Conservation (phyloP, 306 rosid species). For the Calophaca sinica region DNA sequence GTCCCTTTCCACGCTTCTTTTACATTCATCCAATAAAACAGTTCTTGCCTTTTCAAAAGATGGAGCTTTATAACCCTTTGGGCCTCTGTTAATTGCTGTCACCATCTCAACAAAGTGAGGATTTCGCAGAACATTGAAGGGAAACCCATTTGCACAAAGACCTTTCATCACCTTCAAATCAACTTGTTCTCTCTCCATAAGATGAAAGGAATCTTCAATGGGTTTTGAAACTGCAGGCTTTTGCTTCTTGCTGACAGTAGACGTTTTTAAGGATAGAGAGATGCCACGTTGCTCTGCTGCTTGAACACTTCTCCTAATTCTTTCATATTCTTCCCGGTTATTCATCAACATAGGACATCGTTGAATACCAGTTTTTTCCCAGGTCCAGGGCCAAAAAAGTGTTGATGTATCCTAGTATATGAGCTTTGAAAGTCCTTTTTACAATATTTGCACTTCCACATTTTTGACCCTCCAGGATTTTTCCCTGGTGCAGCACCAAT, state of each 20-base stretch:
- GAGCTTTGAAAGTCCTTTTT: no score
- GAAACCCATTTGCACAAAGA: background rate
- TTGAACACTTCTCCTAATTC: background rate
- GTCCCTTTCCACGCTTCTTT: background rate
- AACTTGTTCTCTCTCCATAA: background rate
- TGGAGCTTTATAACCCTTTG: conserved; percentile 5
- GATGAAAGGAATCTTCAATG: no score
- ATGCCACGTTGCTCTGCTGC: background rate
- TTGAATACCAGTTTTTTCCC: background rate
- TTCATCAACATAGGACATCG: background rate
- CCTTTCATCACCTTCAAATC: background rate
- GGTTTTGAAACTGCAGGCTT: background rate
- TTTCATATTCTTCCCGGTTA: background rate
- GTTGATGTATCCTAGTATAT: no score
- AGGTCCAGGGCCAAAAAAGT: no score
- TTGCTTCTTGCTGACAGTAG: background rate
- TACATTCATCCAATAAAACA: background rate
- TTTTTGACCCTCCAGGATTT: no score
- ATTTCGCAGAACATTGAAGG: background rate
- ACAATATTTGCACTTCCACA: no score
- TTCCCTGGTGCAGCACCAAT: no score
- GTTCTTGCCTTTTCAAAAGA: conserved; percentile 3
- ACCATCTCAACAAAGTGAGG: background rate
- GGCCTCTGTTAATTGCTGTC: background rate
- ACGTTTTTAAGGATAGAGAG: background rate